phyloP scores from a whole-genome alignment of 2,329 filamentous ascomycete genomes.

The Phoma herbarum region DNA sequence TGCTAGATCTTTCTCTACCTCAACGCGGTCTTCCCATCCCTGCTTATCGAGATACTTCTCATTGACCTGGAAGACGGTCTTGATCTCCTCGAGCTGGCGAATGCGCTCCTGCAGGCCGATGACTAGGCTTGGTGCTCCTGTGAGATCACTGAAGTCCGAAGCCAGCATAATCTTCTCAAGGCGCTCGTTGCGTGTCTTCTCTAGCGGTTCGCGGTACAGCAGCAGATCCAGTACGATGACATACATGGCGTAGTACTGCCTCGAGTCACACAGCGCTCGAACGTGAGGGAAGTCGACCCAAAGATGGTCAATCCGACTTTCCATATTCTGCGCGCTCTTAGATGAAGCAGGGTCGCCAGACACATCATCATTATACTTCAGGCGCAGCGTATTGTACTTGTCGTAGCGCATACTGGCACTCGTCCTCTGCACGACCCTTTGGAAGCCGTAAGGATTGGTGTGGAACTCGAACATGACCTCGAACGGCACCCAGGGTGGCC shows the following conservation, averaged over 20 bases:
- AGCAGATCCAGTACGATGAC: conserved; percentile 96
- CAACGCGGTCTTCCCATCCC: conserved; percentile 88
- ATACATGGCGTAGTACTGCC: conserved; percentile 97
- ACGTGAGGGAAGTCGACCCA: conserved; percentile 97
- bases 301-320: conserved; percentile 91
- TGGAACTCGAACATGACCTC: conserved; percentile 99
- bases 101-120: conserved; percentile 91
- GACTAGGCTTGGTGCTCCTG: conserved; percentile 92
- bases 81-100: conserved; percentile 93
- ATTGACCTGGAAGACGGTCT: conserved; percentile 93
- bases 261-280: conserved; percentile 93
- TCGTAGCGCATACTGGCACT: conserved; percentile 94
- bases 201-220: conserved; percentile 93
- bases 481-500: conserved; percentile 98
- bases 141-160: conserved; percentile 96
- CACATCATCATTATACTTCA: conserved; percentile 97
- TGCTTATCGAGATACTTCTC: conserved; percentile 84
- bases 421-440: conserved; percentile 94
- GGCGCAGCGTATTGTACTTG: conserved; percentile 95
- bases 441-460: conserved; percentile 95
- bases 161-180: conserved; percentile 99
- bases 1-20: conserved; percentile 88
- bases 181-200: conserved; percentile 95
- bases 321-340: conserved; percentile 62
- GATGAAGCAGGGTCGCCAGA: conserved; percentile 64